Evolutionary conservation across 1,284 basidiomycete genomes (phyloP).

Genomic region (Polyporus tsugae): DNA sequence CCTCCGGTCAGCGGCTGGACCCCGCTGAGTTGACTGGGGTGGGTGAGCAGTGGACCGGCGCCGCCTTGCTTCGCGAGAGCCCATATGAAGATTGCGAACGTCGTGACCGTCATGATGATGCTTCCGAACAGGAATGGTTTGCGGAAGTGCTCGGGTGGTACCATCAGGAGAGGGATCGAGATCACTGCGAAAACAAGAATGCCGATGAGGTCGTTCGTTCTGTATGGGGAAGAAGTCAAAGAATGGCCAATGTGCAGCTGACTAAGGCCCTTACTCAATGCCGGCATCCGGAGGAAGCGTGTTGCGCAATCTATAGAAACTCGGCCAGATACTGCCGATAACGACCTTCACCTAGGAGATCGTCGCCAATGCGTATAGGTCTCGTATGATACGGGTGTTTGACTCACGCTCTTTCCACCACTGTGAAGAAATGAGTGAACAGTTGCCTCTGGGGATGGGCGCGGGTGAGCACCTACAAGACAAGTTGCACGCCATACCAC

Average conservation of each 20-base stretch:
- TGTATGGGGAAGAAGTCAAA: constrained; percentile 4
- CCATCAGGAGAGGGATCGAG: constrained; percentile 31
- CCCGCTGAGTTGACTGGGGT: constrained; percentile 26
- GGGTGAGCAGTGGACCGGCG: constrained; percentile 29
- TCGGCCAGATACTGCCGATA: constrained; percentile 30
- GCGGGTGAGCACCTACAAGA: constrained; percentile 25
- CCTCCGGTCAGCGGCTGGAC: constrained; percentile 22
- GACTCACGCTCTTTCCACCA: constrained; percentile 27
- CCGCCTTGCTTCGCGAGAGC: constrained; percentile 33
- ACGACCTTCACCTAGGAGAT: constrained; percentile 26
- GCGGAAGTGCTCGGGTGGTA: constrained; percentile 32
- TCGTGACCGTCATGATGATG: constrained; percentile 32
- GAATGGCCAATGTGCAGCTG: not conserved
- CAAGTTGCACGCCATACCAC: constrained; percentile 34
- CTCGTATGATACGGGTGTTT: too few species aligned
- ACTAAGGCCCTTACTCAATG: constrained; percentile 22
- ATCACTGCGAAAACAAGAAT: constrained; percentile 28
- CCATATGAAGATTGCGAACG: constrained; percentile 34
- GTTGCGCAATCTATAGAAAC: constrained; percentile 28
- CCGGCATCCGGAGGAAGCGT: constrained; percentile 26
- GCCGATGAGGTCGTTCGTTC: constrained; percentile 30
- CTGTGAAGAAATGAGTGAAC: not conserved
- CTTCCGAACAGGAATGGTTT: constrained; percentile 33
- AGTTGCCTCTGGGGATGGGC: not conserved
- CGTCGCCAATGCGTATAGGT: not conserved